These are phyloP conservation scores for Kluyveromyces siamensis DNA, from an alignment of 805 yeast species.

Conservation along the genomic window DNA sequence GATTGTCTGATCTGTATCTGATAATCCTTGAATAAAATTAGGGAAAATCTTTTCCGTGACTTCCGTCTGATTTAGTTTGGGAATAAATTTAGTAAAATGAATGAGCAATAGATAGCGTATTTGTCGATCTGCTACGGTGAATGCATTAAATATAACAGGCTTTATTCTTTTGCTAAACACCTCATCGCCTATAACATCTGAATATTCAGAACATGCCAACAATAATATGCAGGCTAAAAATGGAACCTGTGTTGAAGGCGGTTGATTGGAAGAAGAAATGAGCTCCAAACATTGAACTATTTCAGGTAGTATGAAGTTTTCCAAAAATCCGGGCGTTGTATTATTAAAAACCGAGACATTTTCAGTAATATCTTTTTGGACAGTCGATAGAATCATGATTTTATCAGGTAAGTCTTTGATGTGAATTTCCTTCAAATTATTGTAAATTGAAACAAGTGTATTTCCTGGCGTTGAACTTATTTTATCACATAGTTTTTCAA, in stretches of 20 bases:
- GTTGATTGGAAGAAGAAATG: constrained; percentile 10
- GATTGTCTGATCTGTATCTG: constrained; percentile 74
- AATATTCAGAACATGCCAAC: constrained; percentile 6
- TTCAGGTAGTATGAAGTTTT: constrained; percentile 63
- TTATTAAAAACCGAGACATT: constrained; percentile 28
- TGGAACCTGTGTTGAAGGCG: constrained; percentile 3
- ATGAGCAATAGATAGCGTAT: constrained; percentile 64
- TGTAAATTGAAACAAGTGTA: constrained; percentile 42
- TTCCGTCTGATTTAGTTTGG: constrained; percentile 44
- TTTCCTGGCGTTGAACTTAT: constrained; percentile 14
- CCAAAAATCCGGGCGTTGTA: constrained; percentile 45
- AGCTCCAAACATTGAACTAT: constrained; percentile 36
- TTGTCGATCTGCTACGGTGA: constrained; percentile 63
- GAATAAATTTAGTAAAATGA: constrained; percentile 47
- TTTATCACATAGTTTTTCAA: background rate
- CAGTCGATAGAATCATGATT: constrained; percentile 25
- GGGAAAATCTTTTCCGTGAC: constrained; percentile 64
- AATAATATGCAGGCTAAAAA: constrained; percentile 5
- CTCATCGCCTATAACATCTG: constrained; percentile 1
- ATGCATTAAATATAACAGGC: constrained; percentile 58
- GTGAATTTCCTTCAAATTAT: constrained; percentile 46
- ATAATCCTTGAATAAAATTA: constrained; percentile 67
- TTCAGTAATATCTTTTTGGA: constrained; percentile 29
- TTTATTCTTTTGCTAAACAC: constrained; percentile 22
- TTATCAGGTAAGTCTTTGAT: constrained; percentile 48